These are phyloP conservation scores for Epichloe baconii DNA, from an alignment of 2,329 filamentous ascomycete genomes.

Conservation along the genomic window DNA sequence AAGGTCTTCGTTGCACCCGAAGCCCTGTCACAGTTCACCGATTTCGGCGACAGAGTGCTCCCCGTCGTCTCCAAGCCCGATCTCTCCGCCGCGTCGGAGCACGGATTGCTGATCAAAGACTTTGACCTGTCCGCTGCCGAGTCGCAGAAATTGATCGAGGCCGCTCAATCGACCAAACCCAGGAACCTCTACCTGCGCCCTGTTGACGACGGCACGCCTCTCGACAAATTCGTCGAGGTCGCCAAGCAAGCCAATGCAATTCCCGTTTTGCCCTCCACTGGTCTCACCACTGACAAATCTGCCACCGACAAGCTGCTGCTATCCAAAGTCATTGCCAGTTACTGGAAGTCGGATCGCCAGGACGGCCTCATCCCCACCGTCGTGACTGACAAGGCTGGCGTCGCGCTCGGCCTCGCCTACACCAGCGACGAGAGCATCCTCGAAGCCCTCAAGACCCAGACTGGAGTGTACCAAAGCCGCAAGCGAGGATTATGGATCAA, in stretches of 20 bases:
- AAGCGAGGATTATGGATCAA: constrained; percentile 96
- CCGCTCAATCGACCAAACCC: constrained; percentile 31
- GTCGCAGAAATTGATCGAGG: constrained; percentile 29
- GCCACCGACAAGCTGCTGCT: constrained; percentile 43
- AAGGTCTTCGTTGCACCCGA: constrained; percentile 70
- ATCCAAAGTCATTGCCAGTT: constrained; percentile 57
- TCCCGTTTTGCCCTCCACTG: constrained; percentile 60
- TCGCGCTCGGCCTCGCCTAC: constrained; percentile 82
- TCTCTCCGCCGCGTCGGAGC: constrained; percentile 31
- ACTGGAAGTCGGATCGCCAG: constrained; percentile 66
- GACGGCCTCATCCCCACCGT: constrained; percentile 83
- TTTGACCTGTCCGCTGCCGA: constrained; percentile 33
- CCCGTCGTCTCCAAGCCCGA: constrained; percentile 35
- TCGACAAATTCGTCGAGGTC: constrained; percentile 33
- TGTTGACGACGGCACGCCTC: constrained; percentile 28
- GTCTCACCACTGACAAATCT: constrained; percentile 55
- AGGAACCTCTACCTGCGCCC: constrained; percentile 39
- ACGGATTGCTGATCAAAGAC: constrained; percentile 38
- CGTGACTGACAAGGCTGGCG: constrained; percentile 76
- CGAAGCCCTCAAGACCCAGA: constrained; percentile 66
- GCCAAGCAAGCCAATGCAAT: constrained; percentile 44
- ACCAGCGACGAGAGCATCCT: constrained; percentile 82
- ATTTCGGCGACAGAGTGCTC: constrained; percentile 43
- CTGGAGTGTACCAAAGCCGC: constrained; percentile 87
- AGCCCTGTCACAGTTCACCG: constrained; percentile 47